A percentile compares a stretch with the other conserved stretches of the same genome.
Conservation (phyloP, 208 protist species). For the Spongospora subterranea region DNA sequence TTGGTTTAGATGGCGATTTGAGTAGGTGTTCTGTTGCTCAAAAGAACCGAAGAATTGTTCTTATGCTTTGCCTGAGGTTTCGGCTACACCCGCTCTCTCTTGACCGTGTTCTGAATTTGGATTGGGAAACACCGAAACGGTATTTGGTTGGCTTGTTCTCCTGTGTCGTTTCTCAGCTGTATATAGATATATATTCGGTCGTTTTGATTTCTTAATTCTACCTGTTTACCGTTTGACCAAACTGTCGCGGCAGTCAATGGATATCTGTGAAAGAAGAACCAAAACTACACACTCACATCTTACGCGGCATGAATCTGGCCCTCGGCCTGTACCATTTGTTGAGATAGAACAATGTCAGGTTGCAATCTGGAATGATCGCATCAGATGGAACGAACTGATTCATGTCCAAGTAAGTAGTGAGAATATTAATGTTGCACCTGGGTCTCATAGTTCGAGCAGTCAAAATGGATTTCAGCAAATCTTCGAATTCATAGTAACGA, state of each 20-base stretch:
- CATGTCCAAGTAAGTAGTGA: constrained; percentile 13
- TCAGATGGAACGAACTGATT: constrained; percentile 21
- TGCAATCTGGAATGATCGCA: not conserved
- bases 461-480: not conserved
- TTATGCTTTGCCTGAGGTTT: not conserved
- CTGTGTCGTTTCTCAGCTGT: not conserved
- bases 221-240: not conserved
- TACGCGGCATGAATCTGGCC: not conserved
- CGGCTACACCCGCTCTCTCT: not conserved
- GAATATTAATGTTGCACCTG: not conserved
- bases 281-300: not conserved
- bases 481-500: not conserved
- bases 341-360: constrained; percentile 50
- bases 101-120: constrained; percentile 29
- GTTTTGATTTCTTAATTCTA: constrained; percentile 12
- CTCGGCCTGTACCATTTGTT: not conserved
- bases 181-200: constrained; percentile 5
- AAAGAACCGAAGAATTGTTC: not conserved
- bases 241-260: not conserved
- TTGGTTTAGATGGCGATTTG: not conserved
- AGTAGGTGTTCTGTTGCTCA: not conserved
- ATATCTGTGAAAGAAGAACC: not conserved
- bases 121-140: constrained; percentile 6
- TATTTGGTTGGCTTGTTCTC: no score
- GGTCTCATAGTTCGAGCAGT: no score